phyloP scores from a whole-genome alignment of 2,329 filamentous ascomycete species.

The Nannizzia gypsea region DNA sequence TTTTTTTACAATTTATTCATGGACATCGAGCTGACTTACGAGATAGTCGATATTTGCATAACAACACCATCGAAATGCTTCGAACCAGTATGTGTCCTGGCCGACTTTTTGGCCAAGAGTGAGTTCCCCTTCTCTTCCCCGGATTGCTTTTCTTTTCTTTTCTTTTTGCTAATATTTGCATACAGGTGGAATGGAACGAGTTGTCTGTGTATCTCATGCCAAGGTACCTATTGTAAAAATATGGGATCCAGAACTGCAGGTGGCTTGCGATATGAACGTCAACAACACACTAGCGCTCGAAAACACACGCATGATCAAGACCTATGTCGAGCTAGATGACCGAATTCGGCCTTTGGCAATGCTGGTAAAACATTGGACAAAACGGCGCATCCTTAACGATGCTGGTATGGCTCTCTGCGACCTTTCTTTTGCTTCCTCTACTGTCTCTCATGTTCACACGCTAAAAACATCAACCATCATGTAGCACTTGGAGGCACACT shows the following conservation, averaged over 20 bases:
- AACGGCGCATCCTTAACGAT: slow-evolving; percentile 84
- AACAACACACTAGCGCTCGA: slow-evolving; percentile 92
- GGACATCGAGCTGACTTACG: background rate
- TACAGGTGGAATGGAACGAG: slow-evolving; percentile 86
- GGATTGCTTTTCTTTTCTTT: slow-evolving; percentile 9
- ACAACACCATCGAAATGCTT: slow-evolving; percentile 79
- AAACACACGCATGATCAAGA: slow-evolving; percentile 96
- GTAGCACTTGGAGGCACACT: slow-evolving; percentile 82
- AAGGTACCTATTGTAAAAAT: slow-evolving; percentile 98
- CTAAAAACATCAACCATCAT: background rate
- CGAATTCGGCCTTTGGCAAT: slow-evolving; percentile 86
- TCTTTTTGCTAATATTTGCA: slow-evolving; percentile 10
- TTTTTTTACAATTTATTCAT: background rate
- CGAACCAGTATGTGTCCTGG: slow-evolving; percentile 82
- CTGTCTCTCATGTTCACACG: background rate
- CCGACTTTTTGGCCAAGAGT: slow-evolving; percentile 75
- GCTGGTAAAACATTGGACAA: slow-evolving; percentile 97
- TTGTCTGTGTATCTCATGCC: slow-evolving; percentile 85
- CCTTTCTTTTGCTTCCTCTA: background rate
- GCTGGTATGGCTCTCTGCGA: slow-evolving; percentile 54
- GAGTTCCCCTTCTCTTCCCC: slow-evolving; percentile 38
- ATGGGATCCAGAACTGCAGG: slow-evolving; percentile 83
- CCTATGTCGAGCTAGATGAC: slow-evolving; percentile 86
- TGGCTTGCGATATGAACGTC: slow-evolving; percentile 97
- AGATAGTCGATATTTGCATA: slow-evolving; percentile 91